Base-by-base conservation (phyloP, 345 rosid species). In the Syzygium grande region DNA sequence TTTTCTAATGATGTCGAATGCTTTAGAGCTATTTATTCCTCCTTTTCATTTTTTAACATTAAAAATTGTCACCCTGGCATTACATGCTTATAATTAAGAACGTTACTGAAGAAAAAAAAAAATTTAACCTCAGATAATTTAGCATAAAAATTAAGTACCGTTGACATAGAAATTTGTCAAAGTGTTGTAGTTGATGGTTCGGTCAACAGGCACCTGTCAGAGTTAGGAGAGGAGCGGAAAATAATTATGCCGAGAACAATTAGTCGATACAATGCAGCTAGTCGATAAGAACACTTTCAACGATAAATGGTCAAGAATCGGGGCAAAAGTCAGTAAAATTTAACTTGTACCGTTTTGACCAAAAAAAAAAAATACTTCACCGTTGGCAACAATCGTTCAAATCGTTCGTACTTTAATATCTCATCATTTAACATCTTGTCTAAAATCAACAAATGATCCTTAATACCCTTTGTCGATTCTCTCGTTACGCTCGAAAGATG, bases 361-460 rank as follows among this genome's bases (percentile, higher is more conserved):
- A 41, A 41, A 41, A 41, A 41, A 41, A 5, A 41, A 41, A 0
- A n/a, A n/a, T n/a, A 4, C 4, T 15, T 15, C 10, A 29, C 1
- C 0, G 5, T 63, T 0, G 19, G 30, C 38, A 29, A 1, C 0
- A 0, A 29, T 16, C 16, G 5, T 29, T 65, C 43, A 9, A 5
- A 7, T 7, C 2, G 21, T 16, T 59, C 7, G 3, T 59, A 59
- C 65, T 4, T 27, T 59, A n/a, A 27, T 59, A 5, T 56, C 5
- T 51, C 12, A 11, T 51, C 13, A 58, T 58, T 58, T 23, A 58
- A 0, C 19, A 22, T 58, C 10, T 58, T 58, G 25, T 58, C 5
- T 23, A 23, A 56, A 56, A 56, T 56, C n/a, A 9, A 56, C 0
- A 22, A 55, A 56, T 56, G 61, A 56, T 3, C 3, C 22, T 22